Evolutionary conservation across 1,284 basidiomycete genomes (phyloP).

Genomic region (Taiwanofungus camphoratus): DNA sequence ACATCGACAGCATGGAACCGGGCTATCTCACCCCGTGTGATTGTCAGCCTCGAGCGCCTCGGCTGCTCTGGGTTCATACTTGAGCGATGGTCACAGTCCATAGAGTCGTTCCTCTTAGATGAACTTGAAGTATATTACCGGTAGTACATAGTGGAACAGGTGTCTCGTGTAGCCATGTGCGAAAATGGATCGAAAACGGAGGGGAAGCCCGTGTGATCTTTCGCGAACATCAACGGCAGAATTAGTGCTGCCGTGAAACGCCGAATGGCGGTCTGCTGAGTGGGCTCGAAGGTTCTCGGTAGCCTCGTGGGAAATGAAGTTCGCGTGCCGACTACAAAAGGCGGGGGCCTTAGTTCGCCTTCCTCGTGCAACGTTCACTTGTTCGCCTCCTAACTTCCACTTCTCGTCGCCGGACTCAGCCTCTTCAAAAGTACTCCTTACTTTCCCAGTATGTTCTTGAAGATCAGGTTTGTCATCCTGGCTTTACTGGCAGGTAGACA

Average conservation of each 20-base stretch:
- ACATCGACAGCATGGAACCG: too few species aligned
- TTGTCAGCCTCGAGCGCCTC: too few species aligned
- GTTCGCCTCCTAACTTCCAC: conserved; percentile 7
- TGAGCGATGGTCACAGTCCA: too few species aligned
- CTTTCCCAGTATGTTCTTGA: conserved; percentile 31
- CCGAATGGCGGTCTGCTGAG: background rate
- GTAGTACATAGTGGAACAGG: too few species aligned
- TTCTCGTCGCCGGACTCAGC: conserved; percentile 4
- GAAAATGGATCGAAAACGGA: too few species aligned
- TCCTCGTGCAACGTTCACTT: conserved; percentile 6
- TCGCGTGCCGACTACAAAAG: conserved; percentile 5
- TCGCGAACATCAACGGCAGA: background rate
- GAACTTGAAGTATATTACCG: too few species aligned
- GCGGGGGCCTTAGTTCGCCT: background rate
- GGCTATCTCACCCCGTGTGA: too few species aligned
- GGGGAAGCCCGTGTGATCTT: too few species aligned
- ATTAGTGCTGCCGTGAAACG: background rate
- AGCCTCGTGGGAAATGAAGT: conserved; percentile 3
- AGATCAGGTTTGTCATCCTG: conserved; percentile 27
- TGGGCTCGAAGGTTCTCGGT: conserved; percentile 8
- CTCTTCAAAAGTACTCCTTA: conserved; percentile 13
- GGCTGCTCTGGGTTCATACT: too few species aligned
- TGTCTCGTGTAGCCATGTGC: too few species aligned
- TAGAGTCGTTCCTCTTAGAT: too few species aligned
- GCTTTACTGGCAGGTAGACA: background rate